A percentile compares a stretch with the other conserved stretches of the same genome.
Evolutionary conservation across 306 rosid genomes (phyloP).

Genomic region (Casuarina glauca): DNA sequence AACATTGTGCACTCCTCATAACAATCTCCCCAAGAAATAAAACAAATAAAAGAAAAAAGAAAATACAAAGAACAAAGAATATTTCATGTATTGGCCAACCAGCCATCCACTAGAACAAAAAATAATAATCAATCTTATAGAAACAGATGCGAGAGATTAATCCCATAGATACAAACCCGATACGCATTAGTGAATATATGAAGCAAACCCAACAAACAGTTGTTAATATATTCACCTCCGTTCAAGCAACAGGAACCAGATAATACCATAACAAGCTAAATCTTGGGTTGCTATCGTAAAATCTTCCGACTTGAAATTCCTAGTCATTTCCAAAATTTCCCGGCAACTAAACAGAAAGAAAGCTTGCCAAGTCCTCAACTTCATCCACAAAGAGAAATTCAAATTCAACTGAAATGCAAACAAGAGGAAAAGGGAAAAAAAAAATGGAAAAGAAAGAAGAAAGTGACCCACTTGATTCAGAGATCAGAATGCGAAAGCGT

Average conservation of each 20-base stretch:
- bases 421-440: neutral
- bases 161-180: neutral
- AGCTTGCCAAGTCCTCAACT: neutral
- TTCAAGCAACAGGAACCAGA: neutral
- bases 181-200: neutral
- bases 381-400: neutral
- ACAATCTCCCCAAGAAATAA: neutral
- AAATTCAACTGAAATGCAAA: neutral
- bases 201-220: neutral
- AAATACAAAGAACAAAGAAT: neutral
- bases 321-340: neutral
- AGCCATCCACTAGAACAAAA: neutral
- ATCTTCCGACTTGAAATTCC: neutral
- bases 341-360: neutral
- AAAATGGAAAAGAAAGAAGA: neutral
- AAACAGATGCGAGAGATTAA: neutral
- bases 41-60: neutral
- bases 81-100: neutral
- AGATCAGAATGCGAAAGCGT: neutral
- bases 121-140: neutral
- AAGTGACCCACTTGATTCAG: slow-evolving; percentile 2
- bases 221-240: neutral
- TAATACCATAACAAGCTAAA: neutral
- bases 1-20: slow-evolving; percentile 3
- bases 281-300: neutral